Evolutionary conservation across 352 stramenopile species (phyloP).

Genomic region (Globisporangium perplexum): DNA sequence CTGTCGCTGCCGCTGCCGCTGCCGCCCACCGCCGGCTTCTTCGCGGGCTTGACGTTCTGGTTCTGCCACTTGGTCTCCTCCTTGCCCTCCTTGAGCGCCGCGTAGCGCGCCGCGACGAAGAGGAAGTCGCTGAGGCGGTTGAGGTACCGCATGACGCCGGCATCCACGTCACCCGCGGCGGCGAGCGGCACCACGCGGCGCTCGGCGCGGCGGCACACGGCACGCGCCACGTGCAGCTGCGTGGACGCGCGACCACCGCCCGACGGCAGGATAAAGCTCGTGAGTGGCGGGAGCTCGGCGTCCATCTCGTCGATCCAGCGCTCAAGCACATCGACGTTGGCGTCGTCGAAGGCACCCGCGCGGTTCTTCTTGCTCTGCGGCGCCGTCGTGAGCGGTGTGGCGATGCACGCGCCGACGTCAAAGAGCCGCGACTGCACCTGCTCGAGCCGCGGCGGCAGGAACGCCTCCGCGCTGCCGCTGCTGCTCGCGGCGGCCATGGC

Average conservation of each 20-base stretch:
- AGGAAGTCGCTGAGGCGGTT: constrained; percentile 88
- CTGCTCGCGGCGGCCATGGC: background rate
- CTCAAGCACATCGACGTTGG: constrained; percentile 65
- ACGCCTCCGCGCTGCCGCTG: constrained; percentile 14
- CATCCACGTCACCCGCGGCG: constrained; percentile 60
- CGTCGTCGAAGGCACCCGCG: constrained; percentile 49
- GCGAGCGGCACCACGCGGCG: constrained; percentile 79
- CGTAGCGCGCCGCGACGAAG: constrained; percentile 74
- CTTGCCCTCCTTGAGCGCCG: constrained; percentile 54
- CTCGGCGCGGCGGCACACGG: constrained; percentile 84
- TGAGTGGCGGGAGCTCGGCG: constrained; percentile 66
- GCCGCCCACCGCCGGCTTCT: background rate
- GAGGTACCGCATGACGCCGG: constrained; percentile 71
- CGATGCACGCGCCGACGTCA: constrained; percentile 86
- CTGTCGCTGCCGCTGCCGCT: background rate
- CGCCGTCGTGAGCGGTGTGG: constrained; percentile 68
- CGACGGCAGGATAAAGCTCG: constrained; percentile 85
- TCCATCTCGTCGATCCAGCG: constrained; percentile 90
- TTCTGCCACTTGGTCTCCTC: constrained; percentile 80
- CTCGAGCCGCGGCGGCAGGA: constrained; percentile 59
- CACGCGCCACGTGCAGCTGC: constrained; percentile 82
- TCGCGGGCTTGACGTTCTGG: constrained; percentile 53
- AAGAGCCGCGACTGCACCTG: constrained; percentile 89
- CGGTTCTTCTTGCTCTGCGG: constrained; percentile 63
- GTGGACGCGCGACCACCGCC: constrained; percentile 71